A percentile compares a stretch with the other conserved stretches of the same genome.
These are phyloP conservation scores for Zygosaccharomyces sapae DNA, from an alignment of 1,139 yeast genomes.

Conservation along the genomic window DNA sequence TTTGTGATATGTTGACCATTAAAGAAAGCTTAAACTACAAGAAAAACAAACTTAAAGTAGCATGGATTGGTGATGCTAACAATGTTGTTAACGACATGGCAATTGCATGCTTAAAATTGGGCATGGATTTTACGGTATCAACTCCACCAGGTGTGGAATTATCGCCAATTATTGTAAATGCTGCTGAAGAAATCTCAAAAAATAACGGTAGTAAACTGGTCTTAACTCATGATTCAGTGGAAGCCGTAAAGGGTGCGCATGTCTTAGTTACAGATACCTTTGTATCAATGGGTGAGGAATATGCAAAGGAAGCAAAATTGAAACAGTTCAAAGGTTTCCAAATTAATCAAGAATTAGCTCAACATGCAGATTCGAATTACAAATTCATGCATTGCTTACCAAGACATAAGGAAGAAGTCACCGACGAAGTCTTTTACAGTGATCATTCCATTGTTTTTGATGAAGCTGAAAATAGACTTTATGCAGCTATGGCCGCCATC, in stretches of 20 bases:
- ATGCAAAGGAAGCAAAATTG: conserved; percentile 64
- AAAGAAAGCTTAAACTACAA: conserved; percentile 62
- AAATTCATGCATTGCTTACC: conserved; percentile 97
- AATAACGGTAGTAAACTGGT: conserved; percentile 55
- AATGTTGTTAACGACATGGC: conserved; percentile 92
- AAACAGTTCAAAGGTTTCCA: conserved; percentile 84
- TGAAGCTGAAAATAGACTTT: conserved; percentile 93
- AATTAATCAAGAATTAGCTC: conserved; percentile 63
- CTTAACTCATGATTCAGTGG: conserved; percentile 66
- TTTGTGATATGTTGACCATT: conserved; percentile 83
- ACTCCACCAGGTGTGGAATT: conserved; percentile 73
- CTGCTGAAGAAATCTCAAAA: conserved; percentile 53
- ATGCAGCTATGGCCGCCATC: conserved; percentile 91
- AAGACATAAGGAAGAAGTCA: conserved; percentile 89
- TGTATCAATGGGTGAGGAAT: conserved; percentile 97
- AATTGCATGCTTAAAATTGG: conserved; percentile 82
- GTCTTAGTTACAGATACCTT: conserved; percentile 95
- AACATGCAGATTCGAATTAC: conserved; percentile 61
- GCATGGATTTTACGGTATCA: conserved; percentile 78
- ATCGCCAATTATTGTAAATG: conserved; percentile 50
- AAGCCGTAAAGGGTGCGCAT: conserved; percentile 70
- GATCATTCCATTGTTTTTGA: conserved; percentile 81
- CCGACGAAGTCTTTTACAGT: conserved; percentile 86
- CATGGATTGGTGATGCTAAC: conserved; percentile 97
- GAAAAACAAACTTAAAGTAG: conserved; percentile 54